Base-by-base conservation (phyloP, 2,329 filamentous ascomycete species). In the Pseudocercospora fuligena region DNA sequence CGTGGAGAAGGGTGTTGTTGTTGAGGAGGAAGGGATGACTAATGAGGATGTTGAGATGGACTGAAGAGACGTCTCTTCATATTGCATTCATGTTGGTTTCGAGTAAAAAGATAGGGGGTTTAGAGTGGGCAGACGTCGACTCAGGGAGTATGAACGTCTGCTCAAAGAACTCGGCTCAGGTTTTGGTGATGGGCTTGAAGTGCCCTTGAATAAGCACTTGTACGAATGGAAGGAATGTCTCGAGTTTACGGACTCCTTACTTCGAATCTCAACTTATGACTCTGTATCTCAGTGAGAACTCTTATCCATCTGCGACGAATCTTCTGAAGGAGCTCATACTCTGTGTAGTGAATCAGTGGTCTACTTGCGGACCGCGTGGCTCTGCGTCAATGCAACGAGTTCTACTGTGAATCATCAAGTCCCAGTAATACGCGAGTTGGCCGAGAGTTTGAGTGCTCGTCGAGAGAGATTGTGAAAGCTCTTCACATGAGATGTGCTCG, bases 1-100 rank as follows among this genome's bases (percentile, higher is more conserved):
- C 67, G 65, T 73, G 19, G 68, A 71, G 54, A 66, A 59, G n/a
- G 72, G 65, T 36, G 68, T 56, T 12, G 51, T 61, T 8, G 63
- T 58, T 43, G 70, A 64, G 8, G 67, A 61, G n/a, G 67, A 53
- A 9, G 66, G 57, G 9, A 67, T 62, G 16, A 63, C 63, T 12
- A 67, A 73, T 8, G 71, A 65, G 58, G 72, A 64, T 59, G 73
- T 73, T 70, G 73, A 74, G 29, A 66, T 73, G 60, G 71, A 73
- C 66, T 64, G 33, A 59, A 19, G 16, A 3, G 16, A 2, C 40
- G 5, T 43, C 5, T 19, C 40, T 19, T 5, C 16, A 1, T 2
- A 43, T 19, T 6, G 40, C 16, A 43, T 19, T 43, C 40, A 43
- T 43, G n/a, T 43, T 43, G 16, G 40, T n/a, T 43, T 43, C 16